phyloP scores from a whole-genome alignment of 1,284 basidiomycete genomes.

The Pterulicium gracile region DNA sequence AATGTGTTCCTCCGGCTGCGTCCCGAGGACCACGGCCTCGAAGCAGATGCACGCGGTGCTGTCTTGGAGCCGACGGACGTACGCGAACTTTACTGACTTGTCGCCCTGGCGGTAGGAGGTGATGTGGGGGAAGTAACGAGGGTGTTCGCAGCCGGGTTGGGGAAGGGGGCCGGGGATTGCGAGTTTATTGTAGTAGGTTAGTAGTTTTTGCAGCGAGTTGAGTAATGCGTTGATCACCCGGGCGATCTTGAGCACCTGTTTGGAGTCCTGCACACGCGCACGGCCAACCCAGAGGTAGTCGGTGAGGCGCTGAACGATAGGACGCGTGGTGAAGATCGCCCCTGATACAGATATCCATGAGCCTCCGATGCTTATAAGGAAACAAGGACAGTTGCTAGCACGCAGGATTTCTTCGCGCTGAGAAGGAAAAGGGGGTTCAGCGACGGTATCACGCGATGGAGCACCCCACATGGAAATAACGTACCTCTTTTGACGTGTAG shows the following conservation, averaged over 20 bases:
- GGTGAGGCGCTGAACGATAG: slow-evolving; percentile 9
- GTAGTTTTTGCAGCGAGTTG: not conserved
- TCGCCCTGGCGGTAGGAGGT: not conserved
- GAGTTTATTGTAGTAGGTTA: not conserved
- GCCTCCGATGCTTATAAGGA: slow-evolving; percentile 9
- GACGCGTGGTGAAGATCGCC: slow-evolving; percentile 6
- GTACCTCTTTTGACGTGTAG: too few relatives aligned
- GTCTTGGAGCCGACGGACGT: not conserved
- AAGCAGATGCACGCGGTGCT: not conserved
- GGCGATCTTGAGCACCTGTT: slow-evolving; percentile 6
- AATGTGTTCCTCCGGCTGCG: not conserved
- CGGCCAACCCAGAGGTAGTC: slow-evolving; percentile 8
- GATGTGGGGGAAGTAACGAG: not conserved
- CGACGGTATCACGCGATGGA: too few relatives aligned
- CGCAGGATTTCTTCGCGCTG: too few relatives aligned
- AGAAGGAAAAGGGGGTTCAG: too few relatives aligned
- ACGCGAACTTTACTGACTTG: not conserved
- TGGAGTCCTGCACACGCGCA: slow-evolving; percentile 5
- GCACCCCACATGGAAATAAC: too few relatives aligned
- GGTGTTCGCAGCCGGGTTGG: too few relatives aligned
- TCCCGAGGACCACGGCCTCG: not conserved
- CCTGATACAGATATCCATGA: slow-evolving; percentile 9
- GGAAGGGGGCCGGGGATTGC: not conserved
- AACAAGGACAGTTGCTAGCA: slow-evolving; percentile 6
- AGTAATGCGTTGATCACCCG: slow-evolving; percentile 2